phyloP scores from a whole-genome alignment of 208 protist genomes.

The Phytomonas francai region DNA sequence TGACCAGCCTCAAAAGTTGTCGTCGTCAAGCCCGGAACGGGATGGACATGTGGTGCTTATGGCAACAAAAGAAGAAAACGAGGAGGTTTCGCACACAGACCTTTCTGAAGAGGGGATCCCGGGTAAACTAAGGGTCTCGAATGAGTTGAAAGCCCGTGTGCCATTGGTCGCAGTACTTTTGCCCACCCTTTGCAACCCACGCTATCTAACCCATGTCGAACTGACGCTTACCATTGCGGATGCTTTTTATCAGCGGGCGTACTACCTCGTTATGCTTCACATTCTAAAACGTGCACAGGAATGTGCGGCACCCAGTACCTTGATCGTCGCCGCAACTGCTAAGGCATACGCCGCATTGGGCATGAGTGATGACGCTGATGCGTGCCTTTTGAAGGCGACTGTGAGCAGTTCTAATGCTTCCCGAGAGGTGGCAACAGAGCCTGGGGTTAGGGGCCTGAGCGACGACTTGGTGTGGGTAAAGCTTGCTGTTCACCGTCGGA shows the following conservation, averaged over 20 bases:
- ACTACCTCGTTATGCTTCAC: conserved; percentile 3
- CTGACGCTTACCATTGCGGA: conserved; percentile 17
- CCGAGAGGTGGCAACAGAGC: background rate
- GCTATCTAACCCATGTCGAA: conserved; percentile 10
- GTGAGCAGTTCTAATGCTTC: conserved; percentile 1
- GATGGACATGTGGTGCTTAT: background rate
- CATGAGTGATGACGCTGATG: conserved; percentile 24
- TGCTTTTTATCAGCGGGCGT: conserved; percentile 13
- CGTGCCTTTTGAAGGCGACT: conserved; percentile 24
- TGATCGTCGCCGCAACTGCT: conserved; percentile 25
- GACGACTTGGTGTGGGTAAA: conserved; percentile 53
- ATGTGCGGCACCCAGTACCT: background rate
- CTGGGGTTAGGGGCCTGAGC: background rate
- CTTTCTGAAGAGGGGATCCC: background rate
- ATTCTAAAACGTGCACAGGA: background rate
- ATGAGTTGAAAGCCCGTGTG: background rate
- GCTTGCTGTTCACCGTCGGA: conserved; percentile 49
- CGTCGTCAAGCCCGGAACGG: background rate
- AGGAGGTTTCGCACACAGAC: background rate
- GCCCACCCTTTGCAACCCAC: background rate
- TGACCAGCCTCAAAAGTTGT: background rate
- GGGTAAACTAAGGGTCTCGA: background rate
- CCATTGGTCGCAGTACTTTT: background rate
- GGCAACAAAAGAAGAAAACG: background rate
- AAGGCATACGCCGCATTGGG: conserved; percentile 34